Evolutionary conservation across 2,329 filamentous ascomycete genomes (phyloP).

Genomic region (Parafenestella ontariensis): DNA sequence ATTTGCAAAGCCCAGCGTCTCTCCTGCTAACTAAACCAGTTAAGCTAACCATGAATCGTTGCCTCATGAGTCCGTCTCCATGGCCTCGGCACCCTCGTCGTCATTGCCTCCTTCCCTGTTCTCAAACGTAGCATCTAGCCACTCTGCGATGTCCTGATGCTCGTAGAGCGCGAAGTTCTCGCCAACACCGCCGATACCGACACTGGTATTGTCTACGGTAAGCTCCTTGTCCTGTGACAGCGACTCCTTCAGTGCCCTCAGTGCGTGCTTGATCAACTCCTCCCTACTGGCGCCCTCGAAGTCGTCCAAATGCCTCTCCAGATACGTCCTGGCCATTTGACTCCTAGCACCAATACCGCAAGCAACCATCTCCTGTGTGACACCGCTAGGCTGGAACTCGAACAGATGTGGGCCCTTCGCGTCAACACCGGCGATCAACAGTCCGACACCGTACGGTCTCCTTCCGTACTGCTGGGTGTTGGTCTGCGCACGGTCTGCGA

Average conservation of each 20-base stretch:
- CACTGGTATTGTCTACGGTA: slow-evolving; percentile 94
- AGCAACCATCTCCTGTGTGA: slow-evolving; percentile 96
- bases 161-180: slow-evolving; percentile 93
- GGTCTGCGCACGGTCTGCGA: slow-evolving; percentile 94
- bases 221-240: slow-evolving; percentile 97
- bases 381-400: slow-evolving; percentile 95
- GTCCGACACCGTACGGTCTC: slow-evolving; percentile 92
- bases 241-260: slow-evolving; percentile 92
- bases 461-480: slow-evolving; percentile 98
- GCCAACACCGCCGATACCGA: slow-evolving; percentile 78
- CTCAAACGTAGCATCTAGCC: slow-evolving; percentile 75
- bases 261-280: slow-evolving; percentile 87
- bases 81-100: slow-evolving; percentile 54
- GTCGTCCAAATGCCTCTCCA: slow-evolving; percentile 87
- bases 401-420: slow-evolving; percentile 94
- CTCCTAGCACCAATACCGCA: slow-evolving; percentile 95
- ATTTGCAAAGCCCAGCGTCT: neutral
- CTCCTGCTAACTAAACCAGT: neutral
- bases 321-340: slow-evolving; percentile 97
- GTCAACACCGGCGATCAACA: slow-evolving; percentile 92
- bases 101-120: slow-evolving; percentile 49
- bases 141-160: slow-evolving; percentile 82
- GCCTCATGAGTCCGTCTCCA: slow-evolving; percentile 61
- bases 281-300: slow-evolving; percentile 80
- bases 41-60: neutral